Evolutionary conservation across 1,284 basidiomycete species (phyloP), one percentile per base, ranked within the genome.

Genomic region (Bjerkandera adusta): DNA sequence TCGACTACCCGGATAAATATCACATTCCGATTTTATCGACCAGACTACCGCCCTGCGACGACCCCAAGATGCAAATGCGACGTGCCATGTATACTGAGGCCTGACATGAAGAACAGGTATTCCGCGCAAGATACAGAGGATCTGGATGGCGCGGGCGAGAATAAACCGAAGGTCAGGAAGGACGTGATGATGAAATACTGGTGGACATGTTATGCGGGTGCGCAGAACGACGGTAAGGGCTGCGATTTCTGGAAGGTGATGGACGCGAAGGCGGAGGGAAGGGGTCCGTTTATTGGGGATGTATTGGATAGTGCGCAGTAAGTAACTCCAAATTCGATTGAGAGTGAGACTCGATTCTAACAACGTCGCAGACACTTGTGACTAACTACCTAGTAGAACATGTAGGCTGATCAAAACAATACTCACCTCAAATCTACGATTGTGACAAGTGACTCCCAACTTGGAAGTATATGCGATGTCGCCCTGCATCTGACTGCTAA

Each of bases 21-120:
- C 47, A 95, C 92, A 0, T 94, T 94, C 63, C 76, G 91, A 33
- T 92, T 92, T 63, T 93, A 89, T 56, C 77, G 89, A 48, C 83
- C 89, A 32, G 93, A 97, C 67, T 97, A 90, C 62, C 73, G 76
- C 22, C 83, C 93, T 1, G 62, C 72, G 10, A 79, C 68, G 27
- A 87, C 77, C 1, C 85, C 87, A 3, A 71, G 72, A 27, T 97
- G 93, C 62, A 80, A 83, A 56, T 97, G 93, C 61, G 83, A 80
- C 5, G 71, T 90, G 11, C 90, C 91, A 3, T 85, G 81, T 45
- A 77, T 88, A 33, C 68, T 92, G 38, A 69, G 86, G n/a, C 76
- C 88, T 1, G 88, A 92, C 57, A 89, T 89, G 85, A 89, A 89
- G 61, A 79, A 80, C 45, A 67, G 76, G 11, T 62, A 67, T 41